phyloP scores from a whole-genome alignment of 2,329 filamentous ascomycete species.

The Sclerotinia trifoliorum region DNA sequence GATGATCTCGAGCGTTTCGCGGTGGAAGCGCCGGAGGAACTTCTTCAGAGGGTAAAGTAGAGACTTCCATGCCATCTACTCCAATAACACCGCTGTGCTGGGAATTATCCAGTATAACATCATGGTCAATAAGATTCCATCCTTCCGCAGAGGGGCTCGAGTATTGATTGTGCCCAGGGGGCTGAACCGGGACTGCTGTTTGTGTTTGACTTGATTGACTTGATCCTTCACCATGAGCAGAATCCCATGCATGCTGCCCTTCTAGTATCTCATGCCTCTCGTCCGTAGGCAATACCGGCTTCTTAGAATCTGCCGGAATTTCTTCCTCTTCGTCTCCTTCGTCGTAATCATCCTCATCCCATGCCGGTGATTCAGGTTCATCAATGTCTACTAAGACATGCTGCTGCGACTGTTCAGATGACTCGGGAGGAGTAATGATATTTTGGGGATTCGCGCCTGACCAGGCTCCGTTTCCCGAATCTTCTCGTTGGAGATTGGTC shows the following conservation, averaged over 20 bases:
- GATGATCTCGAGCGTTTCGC: constrained; percentile 30
- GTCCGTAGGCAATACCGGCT: constrained; percentile 23
- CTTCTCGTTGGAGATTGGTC: constrained; percentile 27
- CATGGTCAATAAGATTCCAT: constrained; percentile 37
- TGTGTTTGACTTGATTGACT: background rate
- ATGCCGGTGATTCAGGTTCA: constrained; percentile 38
- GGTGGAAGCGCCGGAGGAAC: constrained; percentile 35
- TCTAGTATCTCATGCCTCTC: constrained; percentile 32
- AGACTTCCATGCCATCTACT: constrained; percentile 26
- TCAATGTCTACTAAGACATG: constrained; percentile 35
- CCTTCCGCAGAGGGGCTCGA: constrained; percentile 29
- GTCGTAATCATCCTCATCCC: constrained; percentile 37
- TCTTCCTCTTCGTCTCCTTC: constrained; percentile 14
- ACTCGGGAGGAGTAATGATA: background rate
- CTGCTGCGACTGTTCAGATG: constrained; percentile 23
- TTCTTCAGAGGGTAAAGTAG: constrained; percentile 26
- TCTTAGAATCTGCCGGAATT: constrained; percentile 8
- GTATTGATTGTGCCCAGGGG: constrained; percentile 23
- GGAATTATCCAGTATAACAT: constrained; percentile 22
- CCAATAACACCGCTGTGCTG: constrained; percentile 34
- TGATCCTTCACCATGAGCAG: constrained; percentile 24
- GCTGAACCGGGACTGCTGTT: background rate
- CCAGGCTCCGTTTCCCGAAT: constrained; percentile 38
- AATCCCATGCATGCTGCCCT: constrained; percentile 37
- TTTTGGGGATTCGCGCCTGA: constrained; percentile 18